Evolutionary conservation across 1,284 basidiomycete species (phyloP).

Genomic region (Leccinum fallax): DNA sequence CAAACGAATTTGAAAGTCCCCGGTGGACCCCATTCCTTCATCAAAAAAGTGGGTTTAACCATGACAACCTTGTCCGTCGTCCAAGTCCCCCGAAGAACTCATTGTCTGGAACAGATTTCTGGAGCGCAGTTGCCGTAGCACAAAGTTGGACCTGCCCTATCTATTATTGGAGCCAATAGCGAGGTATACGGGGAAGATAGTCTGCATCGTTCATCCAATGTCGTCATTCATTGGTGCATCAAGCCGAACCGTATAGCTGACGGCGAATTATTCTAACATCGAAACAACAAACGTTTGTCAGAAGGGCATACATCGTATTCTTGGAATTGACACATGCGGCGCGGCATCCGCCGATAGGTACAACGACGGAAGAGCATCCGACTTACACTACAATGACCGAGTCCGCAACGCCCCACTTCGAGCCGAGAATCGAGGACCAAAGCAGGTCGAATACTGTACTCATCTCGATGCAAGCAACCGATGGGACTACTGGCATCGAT

Average conservation of each 20-base stretch:
- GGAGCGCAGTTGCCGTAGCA: background rate
- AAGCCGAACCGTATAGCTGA: background rate
- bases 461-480: background rate
- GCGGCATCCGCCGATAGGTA: slow-evolving; percentile 8
- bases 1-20: slow-evolving; percentile 15
- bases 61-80: background rate
- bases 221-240: background rate
- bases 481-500: background rate
- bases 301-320: slow-evolving; percentile 9
- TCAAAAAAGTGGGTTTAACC: background rate
- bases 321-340: slow-evolving; percentile 1
- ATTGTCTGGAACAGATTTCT: background rate
- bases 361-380: background rate
- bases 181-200: background rate
- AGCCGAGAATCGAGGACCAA: background rate
- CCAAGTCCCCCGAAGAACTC: background rate
- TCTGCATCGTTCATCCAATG: background rate
- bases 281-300: background rate
- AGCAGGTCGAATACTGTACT: background rate
- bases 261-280: background rate
- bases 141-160: background rate
- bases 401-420: background rate
- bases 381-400: slow-evolving; percentile 1
- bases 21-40: background rate
- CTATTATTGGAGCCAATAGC: background rate